phyloP scores from a whole-genome alignment of 192 early-diverging fungal species.

The Coemansia interrupta region DNA sequence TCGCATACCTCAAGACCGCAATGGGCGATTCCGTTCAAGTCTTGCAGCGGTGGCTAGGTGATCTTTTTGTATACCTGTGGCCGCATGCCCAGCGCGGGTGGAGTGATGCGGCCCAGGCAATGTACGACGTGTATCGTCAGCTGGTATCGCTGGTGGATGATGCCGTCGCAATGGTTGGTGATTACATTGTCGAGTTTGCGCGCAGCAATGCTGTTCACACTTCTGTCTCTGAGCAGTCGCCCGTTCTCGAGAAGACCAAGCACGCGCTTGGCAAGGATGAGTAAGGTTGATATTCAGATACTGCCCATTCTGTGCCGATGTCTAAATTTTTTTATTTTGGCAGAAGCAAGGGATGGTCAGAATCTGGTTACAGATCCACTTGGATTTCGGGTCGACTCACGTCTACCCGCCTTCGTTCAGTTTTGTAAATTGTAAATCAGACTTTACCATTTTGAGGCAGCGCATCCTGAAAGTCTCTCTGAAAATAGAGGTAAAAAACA shows the following conservation, averaged over 20 bases:
- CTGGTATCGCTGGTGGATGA: slow-evolving; percentile 22
- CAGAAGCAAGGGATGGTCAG: too few relatives aligned
- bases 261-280: neutral
- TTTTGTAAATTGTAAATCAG: too few relatives aligned
- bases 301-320: neutral
- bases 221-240: neutral
- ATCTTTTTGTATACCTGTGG: slow-evolving; percentile 13
- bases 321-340: neutral
- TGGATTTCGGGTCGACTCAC: too few relatives aligned
- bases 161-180: slow-evolving; percentile 24
- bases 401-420: too few relatives aligned
- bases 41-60: neutral
- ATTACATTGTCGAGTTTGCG: slow-evolving; percentile 31
- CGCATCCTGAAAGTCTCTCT: too few relatives aligned
- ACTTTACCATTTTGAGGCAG: too few relatives aligned
- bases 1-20: neutral
- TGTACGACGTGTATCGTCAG: slow-evolving; percentile 30
- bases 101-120: slow-evolving; percentile 21
- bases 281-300: neutral
- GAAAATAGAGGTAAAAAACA: neutral
- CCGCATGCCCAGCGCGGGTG: slow-evolving; percentile 15
- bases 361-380: too few relatives aligned
- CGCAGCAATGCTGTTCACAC: slow-evolving; percentile 25
- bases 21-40: neutral
- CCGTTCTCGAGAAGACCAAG: neutral